Conservation (phyloP, 139 green algal genomes). For the Auxenochlorella pyrenoidosa region DNA sequence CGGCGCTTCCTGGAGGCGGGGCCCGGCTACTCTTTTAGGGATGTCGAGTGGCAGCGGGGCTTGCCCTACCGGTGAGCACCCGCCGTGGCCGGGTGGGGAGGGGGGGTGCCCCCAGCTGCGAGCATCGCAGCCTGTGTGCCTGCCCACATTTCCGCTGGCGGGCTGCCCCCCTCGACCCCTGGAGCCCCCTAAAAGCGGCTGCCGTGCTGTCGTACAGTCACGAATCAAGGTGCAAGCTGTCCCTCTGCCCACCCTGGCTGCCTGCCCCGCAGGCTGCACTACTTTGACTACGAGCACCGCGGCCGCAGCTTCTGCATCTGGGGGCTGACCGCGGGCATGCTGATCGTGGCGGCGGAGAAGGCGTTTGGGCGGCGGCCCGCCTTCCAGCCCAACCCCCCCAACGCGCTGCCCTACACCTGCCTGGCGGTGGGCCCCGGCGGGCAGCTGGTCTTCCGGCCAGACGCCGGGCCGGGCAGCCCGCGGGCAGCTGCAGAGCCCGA, state of each 20-base stretch:
- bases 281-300: conserved; percentile 28
- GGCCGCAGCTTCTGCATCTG: conserved; percentile 58
- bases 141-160: no score
- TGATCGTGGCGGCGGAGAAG: conserved; percentile 59
- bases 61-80: conserved; percentile 42
- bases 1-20: conserved; percentile 48
- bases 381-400: conserved; percentile 51
- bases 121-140: neutral
- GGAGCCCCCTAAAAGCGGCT: no score
- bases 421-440: conserved; percentile 27
- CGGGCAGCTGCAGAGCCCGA: neutral
- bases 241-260: neutral
- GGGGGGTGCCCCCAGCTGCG: no score
- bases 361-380: conserved; percentile 39
- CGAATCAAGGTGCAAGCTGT: no score
- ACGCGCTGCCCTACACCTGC: conserved; percentile 28
- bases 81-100: no score
- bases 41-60: conserved; percentile 55
- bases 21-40: conserved; percentile 27
- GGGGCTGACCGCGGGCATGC: conserved; percentile 72
- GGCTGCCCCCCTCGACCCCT: no score
- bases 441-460: conserved; percentile 21
- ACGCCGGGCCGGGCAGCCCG: neutral
- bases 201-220: no score
- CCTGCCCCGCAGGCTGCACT: conserved; percentile 40